These are phyloP conservation scores for Citrus inodora DNA, from an alignment of 345 rosid genomes.

Conservation along the genomic window DNA sequence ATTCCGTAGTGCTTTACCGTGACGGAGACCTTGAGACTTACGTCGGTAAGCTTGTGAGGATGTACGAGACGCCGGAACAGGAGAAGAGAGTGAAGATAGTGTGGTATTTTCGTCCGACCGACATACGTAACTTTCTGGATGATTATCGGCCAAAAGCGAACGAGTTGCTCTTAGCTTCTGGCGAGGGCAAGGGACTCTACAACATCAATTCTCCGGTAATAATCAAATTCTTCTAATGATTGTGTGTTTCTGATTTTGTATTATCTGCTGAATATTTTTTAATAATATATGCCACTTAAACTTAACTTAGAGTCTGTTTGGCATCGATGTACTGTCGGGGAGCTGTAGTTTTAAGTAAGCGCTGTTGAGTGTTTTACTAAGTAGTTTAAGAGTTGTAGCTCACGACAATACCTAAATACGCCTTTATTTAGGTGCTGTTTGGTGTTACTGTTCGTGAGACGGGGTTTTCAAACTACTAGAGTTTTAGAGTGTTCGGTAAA, in stretches of 20 bases:
- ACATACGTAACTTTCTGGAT: constrained; percentile 37
- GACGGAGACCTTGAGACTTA: constrained; percentile 27
- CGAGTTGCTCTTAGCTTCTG: constrained; percentile 64
- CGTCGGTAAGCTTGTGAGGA: constrained; percentile 48
- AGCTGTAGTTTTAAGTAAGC: too few species aligned
- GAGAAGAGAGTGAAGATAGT: constrained; percentile 44
- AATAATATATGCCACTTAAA: neutral
- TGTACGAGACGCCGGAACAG: constrained; percentile 36
- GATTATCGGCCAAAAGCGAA: constrained; percentile 42
- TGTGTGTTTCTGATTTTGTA: neutral
- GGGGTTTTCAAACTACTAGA: too few species aligned
- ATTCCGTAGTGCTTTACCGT: constrained; percentile 30
- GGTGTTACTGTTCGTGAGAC: too few species aligned
- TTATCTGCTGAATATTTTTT: neutral
- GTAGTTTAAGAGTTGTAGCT: too few species aligned
- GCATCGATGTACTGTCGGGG: too few species aligned
- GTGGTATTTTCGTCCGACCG: constrained; percentile 60
- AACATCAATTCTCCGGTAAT: constrained; percentile 39
- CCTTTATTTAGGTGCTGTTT: too few species aligned
- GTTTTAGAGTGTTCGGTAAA: too few species aligned
- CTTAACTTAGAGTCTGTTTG: too few species aligned
- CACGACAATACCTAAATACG: too few species aligned
- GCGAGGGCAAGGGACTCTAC: constrained; percentile 41
- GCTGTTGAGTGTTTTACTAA: too few species aligned
- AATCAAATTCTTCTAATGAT: constrained; percentile 4